These are phyloP conservation scores for Naganishia antarctica DNA, from an alignment of 768 basidiomycete genomes.

Conservation along the genomic window DNA sequence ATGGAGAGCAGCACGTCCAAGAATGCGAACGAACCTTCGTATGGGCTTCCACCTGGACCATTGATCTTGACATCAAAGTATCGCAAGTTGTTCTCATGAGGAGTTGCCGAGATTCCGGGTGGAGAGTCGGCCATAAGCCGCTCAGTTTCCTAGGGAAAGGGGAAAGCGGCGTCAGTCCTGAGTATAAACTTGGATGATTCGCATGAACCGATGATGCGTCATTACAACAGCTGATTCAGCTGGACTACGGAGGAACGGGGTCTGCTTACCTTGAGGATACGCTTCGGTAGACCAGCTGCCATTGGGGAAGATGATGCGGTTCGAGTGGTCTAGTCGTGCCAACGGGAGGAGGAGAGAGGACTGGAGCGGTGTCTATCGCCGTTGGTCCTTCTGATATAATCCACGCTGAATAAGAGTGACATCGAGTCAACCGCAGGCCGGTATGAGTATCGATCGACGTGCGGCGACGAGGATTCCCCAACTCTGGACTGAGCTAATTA, in stretches of 20 bases:
- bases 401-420: no score
- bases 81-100: constrained; percentile 94
- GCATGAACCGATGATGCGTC: no score
- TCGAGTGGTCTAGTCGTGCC: background rate
- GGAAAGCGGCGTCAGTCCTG: no score
- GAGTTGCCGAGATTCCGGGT: constrained; percentile 89
- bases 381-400: no score
- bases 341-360: background rate
- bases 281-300: constrained; percentile 45
- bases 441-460: background rate
- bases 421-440: no score
- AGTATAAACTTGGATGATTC: no score
- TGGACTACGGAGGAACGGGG: background rate
- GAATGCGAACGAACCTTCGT: constrained; percentile 60
- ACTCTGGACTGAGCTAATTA: no score
- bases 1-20: background rate
- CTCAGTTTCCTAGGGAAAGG: constrained; percentile 78
- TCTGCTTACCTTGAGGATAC: constrained; percentile 46
- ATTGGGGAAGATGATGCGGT: constrained; percentile 27
- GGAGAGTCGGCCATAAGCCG: constrained; percentile 92
- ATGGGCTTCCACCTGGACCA: constrained; percentile 91
- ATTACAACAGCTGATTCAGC: background rate
- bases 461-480: background rate
- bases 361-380: no score
- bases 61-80: constrained; percentile 98